Conservation (phyloP, 2,329 filamentous ascomycete species). For the Fusarium sp. region DNA sequence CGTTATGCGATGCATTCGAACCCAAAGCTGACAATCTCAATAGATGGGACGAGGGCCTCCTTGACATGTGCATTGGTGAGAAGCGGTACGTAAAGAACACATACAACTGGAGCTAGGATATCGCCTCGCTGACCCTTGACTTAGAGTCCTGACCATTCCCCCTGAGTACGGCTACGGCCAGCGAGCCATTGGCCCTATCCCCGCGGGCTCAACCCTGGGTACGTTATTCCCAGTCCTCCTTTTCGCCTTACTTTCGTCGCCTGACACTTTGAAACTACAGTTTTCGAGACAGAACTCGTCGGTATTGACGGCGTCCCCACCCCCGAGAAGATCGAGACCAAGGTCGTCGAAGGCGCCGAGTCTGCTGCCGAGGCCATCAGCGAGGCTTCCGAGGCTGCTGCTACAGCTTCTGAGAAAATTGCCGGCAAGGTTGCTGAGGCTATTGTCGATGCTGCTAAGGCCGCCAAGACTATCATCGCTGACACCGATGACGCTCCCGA, state of each 20-base stretch:
- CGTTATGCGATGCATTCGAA: constrained; percentile 14
- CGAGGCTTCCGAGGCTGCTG: constrained; percentile 56
- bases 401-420: constrained; percentile 54
- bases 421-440: constrained; percentile 61
- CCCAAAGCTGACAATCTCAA: constrained; percentile 35
- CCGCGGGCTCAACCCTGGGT: constrained; percentile 81
- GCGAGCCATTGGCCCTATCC: constrained; percentile 82
- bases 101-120: neutral
- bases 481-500: constrained; percentile 68
- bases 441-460: constrained; percentile 62
- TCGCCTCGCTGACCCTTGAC: constrained; percentile 26
- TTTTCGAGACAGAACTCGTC: constrained; percentile 93
- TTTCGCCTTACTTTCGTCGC: constrained; percentile 12
- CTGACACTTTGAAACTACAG: constrained; percentile 54
- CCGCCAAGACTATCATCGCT: constrained; percentile 63
- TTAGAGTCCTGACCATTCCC: constrained; percentile 86
- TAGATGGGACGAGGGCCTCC: constrained; percentile 89
- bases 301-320: constrained; percentile 78
- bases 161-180: constrained; percentile 86
- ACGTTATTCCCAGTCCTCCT: constrained; percentile 49
- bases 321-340: constrained; percentile 53
- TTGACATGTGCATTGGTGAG: constrained; percentile 97
- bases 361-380: constrained; percentile 45
- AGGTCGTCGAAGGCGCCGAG: constrained; percentile 46
- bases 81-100: constrained; percentile 67